phyloP scores from a whole-genome alignment of 768 basidiomycete genomes.

The Lyophyllum semitale region DNA sequence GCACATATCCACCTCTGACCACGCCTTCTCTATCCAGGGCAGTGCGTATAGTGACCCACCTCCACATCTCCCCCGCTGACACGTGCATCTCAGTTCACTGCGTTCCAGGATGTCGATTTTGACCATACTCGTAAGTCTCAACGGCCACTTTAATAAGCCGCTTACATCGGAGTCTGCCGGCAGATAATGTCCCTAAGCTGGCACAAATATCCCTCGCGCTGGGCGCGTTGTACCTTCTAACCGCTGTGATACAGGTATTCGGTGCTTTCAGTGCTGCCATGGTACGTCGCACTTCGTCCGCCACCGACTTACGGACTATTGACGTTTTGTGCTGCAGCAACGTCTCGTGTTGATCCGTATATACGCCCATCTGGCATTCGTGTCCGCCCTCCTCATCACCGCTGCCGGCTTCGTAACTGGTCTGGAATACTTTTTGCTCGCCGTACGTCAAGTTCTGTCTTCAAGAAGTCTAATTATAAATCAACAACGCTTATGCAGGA shows the following conservation, averaged over 20 bases:
- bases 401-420: constrained; percentile 36
- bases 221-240: constrained; percentile 33
- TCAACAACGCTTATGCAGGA: constrained; percentile 23
- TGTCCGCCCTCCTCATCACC: constrained; percentile 36
- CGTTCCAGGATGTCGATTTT: constrained; percentile 35
- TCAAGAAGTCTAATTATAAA: background rate
- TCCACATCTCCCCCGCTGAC: background rate
- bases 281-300: constrained; percentile 2
- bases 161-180: background rate
- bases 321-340: constrained; percentile 16
- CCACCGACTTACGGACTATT: background rate
- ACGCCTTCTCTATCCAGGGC: constrained; percentile 17
- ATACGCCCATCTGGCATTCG: constrained; percentile 26
- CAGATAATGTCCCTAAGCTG: constrained; percentile 11
- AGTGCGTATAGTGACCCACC: constrained; percentile 15
- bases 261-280: constrained; percentile 17
- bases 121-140: constrained; percentile 18
- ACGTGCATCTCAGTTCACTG: constrained; percentile 27
- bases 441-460: constrained; percentile 29
- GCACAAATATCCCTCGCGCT: constrained; percentile 37
- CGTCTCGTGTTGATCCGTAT: constrained; percentile 24
- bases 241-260: constrained; percentile 22
- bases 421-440: constrained; percentile 38
- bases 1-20: background rate
- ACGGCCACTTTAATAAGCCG: background rate